phyloP scores from a whole-genome alignment of 1,284 basidiomycete species.

The Trichosporon ovoides region DNA sequence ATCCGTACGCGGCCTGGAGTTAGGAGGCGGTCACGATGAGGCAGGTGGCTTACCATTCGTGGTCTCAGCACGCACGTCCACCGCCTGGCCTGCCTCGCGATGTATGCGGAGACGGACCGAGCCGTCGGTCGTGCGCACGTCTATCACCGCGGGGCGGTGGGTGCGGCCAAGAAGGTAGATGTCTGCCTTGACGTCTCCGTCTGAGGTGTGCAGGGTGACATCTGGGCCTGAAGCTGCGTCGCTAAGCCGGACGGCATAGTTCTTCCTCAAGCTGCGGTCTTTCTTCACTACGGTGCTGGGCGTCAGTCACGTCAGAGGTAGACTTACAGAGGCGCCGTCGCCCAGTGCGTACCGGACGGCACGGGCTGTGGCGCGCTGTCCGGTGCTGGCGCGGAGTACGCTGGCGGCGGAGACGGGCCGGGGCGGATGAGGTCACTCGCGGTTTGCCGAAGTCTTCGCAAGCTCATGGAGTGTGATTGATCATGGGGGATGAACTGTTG shows the following conservation, averaged over 20 bases:
- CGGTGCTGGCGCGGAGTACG: too few relatives aligned
- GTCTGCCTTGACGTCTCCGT: neutral
- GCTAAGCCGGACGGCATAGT: neutral
- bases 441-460: too few relatives aligned
- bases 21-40: neutral
- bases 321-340: neutral
- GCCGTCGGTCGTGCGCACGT: neutral
- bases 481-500: too few relatives aligned
- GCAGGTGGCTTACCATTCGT: neutral
- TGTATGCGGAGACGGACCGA: neutral
- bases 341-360: too few relatives aligned
- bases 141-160: neutral
- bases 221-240: neutral
- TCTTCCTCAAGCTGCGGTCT: neutral
- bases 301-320: too few relatives aligned
- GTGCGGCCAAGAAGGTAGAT: neutral
- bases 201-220: neutral
- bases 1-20: neutral
- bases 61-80: neutral
- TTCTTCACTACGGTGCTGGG: neutral
- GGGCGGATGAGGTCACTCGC: too few relatives aligned
- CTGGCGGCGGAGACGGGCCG: too few relatives aligned
- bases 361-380: too few relatives aligned
- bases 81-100: neutral
- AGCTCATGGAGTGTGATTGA: too few relatives aligned